Evolutionary conservation across 2,329 filamentous ascomycete genomes (phyloP).

Genomic region (Cordyceps fumosorosea): DNA sequence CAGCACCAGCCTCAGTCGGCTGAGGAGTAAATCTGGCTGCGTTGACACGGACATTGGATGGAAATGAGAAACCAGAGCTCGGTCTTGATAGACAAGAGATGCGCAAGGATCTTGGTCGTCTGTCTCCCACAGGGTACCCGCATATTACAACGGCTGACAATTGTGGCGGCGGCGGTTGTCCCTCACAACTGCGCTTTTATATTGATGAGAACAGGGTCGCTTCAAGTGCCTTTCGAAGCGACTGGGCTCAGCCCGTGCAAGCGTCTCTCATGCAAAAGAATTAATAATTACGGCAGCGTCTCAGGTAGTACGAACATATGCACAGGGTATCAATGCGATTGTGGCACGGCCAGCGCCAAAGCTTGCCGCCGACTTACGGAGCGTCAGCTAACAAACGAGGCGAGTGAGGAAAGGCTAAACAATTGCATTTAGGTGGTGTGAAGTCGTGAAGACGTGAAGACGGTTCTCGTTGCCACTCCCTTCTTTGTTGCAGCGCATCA

Average conservation of each 20-base stretch:
- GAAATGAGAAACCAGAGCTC: not conserved
- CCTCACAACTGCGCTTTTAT: not conserved
- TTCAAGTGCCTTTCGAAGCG: no score
- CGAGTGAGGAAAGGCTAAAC: not conserved
- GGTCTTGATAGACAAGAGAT: not conserved
- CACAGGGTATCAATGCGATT: not conserved
- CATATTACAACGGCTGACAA: not conserved
- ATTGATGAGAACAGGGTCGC: not conserved
- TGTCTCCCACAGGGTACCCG: not conserved
- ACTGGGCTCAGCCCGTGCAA: no score
- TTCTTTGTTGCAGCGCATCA: not conserved
- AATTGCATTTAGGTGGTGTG: not conserved
- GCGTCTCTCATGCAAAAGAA: not conserved
- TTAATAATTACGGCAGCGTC: not conserved
- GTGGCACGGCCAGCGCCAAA: conserved; percentile 1
- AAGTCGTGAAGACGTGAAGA: no score
- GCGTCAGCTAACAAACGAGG: not conserved
- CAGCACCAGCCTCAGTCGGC: not conserved
- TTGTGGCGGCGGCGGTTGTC: not conserved
- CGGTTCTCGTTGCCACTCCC: not conserved
- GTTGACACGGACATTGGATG: not conserved
- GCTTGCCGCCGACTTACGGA: not conserved
- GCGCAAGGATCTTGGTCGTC: not conserved
- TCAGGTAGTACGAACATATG: not conserved
- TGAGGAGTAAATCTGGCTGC: not conserved